phyloP scores from a whole-genome alignment of 2,329 filamentous ascomycete genomes.

The Cercospora nicotianae region DNA sequence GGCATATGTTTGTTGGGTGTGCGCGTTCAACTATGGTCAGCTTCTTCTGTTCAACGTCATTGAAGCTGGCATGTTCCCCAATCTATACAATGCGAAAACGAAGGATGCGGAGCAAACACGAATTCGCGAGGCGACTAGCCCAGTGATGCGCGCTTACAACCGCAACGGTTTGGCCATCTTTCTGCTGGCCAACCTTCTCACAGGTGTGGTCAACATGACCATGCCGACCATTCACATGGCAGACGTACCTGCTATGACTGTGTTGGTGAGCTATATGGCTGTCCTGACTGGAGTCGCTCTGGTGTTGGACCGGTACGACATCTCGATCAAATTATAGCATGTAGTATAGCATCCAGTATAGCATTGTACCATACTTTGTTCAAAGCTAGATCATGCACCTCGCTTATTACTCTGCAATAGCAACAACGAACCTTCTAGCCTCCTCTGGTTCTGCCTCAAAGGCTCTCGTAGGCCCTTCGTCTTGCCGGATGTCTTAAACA shows the following conservation, averaged over 20 bases:
- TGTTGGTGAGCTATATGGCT: conserved; percentile 72
- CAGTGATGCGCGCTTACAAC: conserved; percentile 80
- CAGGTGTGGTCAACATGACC: conserved; percentile 84
- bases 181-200: conserved; percentile 82
- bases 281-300: conserved; percentile 68
- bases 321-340: conserved; percentile 69
- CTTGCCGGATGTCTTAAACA: neutral
- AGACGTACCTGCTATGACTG: conserved; percentile 65
- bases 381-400: neutral
- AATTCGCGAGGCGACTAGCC: conserved; percentile 71
- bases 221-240: conserved; percentile 75
- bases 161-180: conserved; percentile 85
- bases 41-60: conserved; percentile 74
- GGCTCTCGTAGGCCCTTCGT: neutral
- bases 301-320: conserved; percentile 61
- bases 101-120: conserved; percentile 62
- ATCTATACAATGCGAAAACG: conserved; percentile 60
- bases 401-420: neutral
- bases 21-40: conserved; percentile 86
- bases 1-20: conserved; percentile 89
- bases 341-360: conserved; percentile 20
- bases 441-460: neutral
- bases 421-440: neutral
- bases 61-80: conserved; percentile 76
- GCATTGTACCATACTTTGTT: neutral